Evolutionary conservation across 23 red algal species (phyloP).

Genomic region (Pyropia yezoensis): DNA sequence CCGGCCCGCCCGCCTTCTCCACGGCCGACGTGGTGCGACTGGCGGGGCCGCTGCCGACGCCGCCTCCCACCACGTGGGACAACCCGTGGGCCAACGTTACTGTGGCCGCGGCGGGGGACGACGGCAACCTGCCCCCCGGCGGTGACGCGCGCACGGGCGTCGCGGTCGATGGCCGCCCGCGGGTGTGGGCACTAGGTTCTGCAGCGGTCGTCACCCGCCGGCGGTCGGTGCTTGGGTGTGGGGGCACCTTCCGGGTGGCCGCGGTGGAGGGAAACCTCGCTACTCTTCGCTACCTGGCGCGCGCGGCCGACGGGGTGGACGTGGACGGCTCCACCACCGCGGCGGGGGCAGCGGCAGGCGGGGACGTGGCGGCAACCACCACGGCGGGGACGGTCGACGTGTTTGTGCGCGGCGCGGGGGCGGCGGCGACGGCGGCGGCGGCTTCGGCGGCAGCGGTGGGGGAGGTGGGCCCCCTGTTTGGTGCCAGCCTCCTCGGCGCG

Average conservation of each 20-base stretch:
- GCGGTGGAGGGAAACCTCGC: constrained; percentile 16
- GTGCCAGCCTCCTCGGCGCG: too few species aligned
- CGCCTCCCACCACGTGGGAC: too few species aligned
- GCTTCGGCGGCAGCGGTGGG: background rate
- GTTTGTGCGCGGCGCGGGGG: constrained; percentile 29
- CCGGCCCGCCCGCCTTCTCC: too few species aligned
- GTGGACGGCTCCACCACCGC: constrained; percentile 17
- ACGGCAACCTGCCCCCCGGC: too few species aligned
- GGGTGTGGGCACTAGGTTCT: too few species aligned
- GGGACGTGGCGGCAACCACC: constrained; percentile 11
- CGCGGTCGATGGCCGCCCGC: too few species aligned
- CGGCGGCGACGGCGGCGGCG: constrained; percentile 6
- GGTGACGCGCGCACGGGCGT: too few species aligned
- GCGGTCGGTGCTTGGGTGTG: constrained; percentile 39
- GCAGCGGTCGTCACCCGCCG: too few species aligned
- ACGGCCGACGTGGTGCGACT: too few species aligned
- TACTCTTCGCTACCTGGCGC: constrained; percentile 21
- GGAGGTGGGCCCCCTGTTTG: constrained; percentile 1
- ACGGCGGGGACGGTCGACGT: constrained; percentile 13
- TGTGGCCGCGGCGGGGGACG: too few species aligned
- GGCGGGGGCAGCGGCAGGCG: constrained; percentile 7
- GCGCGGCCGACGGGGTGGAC: constrained; percentile 8
- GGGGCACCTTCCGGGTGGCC: constrained; percentile 27
- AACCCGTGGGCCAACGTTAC: too few species aligned
- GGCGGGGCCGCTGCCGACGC: too few species aligned